These are phyloP conservation scores for Tolypocladium guangdongense DNA, from an alignment of 2,329 filamentous ascomycete genomes.

Conservation along the genomic window DNA sequence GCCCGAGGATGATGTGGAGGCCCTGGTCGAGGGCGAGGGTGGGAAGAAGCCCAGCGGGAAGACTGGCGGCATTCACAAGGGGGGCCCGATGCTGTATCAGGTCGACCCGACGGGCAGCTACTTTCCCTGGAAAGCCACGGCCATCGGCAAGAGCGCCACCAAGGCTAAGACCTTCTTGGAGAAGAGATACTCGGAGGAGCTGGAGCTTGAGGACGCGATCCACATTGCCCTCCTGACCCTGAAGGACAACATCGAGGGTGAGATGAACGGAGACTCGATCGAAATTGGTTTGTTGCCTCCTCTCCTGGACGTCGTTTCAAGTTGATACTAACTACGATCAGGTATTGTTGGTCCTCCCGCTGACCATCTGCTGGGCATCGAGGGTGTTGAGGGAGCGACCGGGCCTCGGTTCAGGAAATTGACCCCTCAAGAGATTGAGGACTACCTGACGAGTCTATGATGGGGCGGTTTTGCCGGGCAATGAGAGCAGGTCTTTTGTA, in stretches of 20 bases:
- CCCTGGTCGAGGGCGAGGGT: constrained; percentile 45
- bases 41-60: constrained; percentile 68
- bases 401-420: constrained; percentile 89
- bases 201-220: constrained; percentile 96
- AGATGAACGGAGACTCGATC: constrained; percentile 98
- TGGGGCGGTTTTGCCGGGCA: constrained; percentile 11
- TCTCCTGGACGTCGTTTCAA: not conserved
- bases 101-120: constrained; percentile 98
- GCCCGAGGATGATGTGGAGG: constrained; percentile 62
- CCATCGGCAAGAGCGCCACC: constrained; percentile 96
- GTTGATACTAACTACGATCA: constrained; percentile 26
- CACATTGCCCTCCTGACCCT: constrained; percentile 95
- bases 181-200: constrained; percentile 94
- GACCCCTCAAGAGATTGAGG: constrained; percentile 96
- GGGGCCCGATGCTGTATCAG: constrained; percentile 94
- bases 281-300: constrained; percentile 66
- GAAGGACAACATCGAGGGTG: constrained; percentile 98
- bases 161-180: constrained; percentile 98
- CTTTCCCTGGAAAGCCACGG: constrained; percentile 98
- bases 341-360: constrained; percentile 93
- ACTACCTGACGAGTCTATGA: constrained; percentile 98
- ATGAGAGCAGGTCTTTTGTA: constrained; percentile 27
- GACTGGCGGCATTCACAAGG: constrained; percentile 91
- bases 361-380: constrained; percentile 82
- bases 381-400: constrained; percentile 74